phyloP scores from a whole-genome alignment of 75 land plant genomes.

The Larix kaempferi region DNA sequence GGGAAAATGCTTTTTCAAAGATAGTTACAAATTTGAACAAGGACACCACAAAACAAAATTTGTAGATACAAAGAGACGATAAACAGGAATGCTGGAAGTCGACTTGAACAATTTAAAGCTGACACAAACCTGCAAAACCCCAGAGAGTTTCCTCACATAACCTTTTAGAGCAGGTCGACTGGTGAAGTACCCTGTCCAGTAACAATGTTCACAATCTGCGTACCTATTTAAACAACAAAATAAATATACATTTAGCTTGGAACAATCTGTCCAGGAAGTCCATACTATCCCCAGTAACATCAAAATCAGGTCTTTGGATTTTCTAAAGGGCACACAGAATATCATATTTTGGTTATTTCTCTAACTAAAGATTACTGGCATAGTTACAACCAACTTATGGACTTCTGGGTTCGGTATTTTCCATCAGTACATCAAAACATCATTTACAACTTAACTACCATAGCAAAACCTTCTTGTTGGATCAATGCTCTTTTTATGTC shows the following conservation, averaged over 20 bases:
- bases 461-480: background rate
- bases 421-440: background rate
- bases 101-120: background rate
- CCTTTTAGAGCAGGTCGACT: slow-evolving; percentile 51
- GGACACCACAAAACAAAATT: background rate
- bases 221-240: slow-evolving; percentile 25
- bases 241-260: background rate
- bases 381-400: background rate
- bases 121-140: slow-evolving; percentile 35
- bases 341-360: background rate
- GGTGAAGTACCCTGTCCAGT: slow-evolving; percentile 59
- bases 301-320: background rate
- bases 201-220: slow-evolving; percentile 47
- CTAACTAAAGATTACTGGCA: background rate
- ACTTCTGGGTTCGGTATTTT: background rate
- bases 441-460: background rate
- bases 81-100: background rate
- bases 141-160: slow-evolving; percentile 51
- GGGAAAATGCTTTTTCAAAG: slow-evolving; percentile 8
- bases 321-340: background rate
- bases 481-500: background rate
- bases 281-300: background rate
- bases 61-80: background rate
- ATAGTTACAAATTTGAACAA: background rate
- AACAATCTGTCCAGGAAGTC: background rate